phyloP scores from a whole-genome alignment of 1,139 yeast species.

The Yamadazyma sp. region DNA sequence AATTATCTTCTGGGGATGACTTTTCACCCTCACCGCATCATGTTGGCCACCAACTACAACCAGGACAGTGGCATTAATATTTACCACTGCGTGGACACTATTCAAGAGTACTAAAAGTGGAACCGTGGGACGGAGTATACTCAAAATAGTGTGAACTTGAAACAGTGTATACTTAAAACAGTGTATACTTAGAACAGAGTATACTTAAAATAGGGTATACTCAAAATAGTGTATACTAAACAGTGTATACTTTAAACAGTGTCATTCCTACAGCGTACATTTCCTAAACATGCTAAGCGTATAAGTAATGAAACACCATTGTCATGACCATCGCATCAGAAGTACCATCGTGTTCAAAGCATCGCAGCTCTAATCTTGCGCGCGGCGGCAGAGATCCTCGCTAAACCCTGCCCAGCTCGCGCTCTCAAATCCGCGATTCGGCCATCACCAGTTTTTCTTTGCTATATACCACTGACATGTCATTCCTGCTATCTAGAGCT shows the following conservation, averaged over 20 bases:
- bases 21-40: constrained; percentile 94
- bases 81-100: constrained; percentile 47
- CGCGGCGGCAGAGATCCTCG: neutral
- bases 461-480: neutral
- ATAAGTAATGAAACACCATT: too few relatives aligned
- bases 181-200: too few relatives aligned
- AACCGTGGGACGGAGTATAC: too few relatives aligned
- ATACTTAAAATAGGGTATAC: neutral
- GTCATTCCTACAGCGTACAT: too few relatives aligned
- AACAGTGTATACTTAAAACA: too few relatives aligned
- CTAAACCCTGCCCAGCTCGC: neutral
- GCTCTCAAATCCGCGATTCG: constrained; percentile 1
- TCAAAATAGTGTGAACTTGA: too few relatives aligned
- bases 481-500: neutral
- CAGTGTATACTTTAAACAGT: neutral
- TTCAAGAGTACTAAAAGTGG: constrained; percentile 33
- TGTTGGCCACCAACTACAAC: constrained; percentile 81
- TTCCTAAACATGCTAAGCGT: too few relatives aligned
- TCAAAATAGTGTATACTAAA: neutral
- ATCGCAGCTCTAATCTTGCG: neutral
- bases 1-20: constrained; percentile 64
- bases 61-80: constrained; percentile 77
- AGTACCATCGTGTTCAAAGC: too few relatives aligned
- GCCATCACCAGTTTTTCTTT: neutral
- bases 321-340: too few relatives aligned